These are phyloP conservation scores for Podaxis sp. DNA, from an alignment of 768 basidiomycete species.

Conservation along the genomic window DNA sequence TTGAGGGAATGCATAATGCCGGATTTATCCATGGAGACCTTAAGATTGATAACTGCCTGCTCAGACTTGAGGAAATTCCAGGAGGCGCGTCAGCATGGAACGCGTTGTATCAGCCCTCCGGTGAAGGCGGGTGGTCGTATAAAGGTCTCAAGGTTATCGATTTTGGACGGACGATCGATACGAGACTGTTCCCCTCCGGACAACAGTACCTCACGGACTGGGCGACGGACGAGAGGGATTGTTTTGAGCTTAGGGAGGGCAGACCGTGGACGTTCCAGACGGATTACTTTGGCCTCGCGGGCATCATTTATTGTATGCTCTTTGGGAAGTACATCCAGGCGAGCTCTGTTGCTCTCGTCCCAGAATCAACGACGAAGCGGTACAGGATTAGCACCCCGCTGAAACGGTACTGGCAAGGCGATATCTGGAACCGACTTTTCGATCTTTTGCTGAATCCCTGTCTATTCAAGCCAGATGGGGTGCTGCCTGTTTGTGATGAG, in stretches of 20 bases:
- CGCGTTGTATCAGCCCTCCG: constrained; percentile 71
- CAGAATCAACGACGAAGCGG: constrained; percentile 33
- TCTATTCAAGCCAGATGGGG: constrained; percentile 50
- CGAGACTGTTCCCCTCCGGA: constrained; percentile 69
- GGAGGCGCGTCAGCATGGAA: constrained; percentile 72
- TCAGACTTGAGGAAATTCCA: constrained; percentile 83
- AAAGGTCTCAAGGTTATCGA: constrained; percentile 95
- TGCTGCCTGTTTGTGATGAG: constrained; percentile 73
- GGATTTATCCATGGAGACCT: constrained; percentile 98
- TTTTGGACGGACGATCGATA: constrained; percentile 95
- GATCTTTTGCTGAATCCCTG: constrained; percentile 84
- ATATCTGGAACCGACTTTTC: constrained; percentile 83
- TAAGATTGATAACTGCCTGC: constrained; percentile 98
- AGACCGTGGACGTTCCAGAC: constrained; percentile 92
- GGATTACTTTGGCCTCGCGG: constrained; percentile 95
- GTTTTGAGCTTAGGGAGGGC: constrained; percentile 83
- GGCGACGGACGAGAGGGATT: constrained; percentile 88
- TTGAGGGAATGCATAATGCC: constrained; percentile 77
- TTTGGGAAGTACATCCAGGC: constrained; percentile 95
- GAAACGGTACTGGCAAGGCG: constrained; percentile 94
- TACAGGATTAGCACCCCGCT: constrained; percentile 76
- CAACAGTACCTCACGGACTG: constrained; percentile 89
- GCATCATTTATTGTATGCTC: constrained; percentile 93
- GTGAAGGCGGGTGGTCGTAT: constrained; percentile 79
- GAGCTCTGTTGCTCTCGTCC: constrained; percentile 45